These are phyloP conservation scores for Elsinoe fawcettii DNA, from an alignment of 2,329 filamentous ascomycete genomes.

Conservation along the genomic window DNA sequence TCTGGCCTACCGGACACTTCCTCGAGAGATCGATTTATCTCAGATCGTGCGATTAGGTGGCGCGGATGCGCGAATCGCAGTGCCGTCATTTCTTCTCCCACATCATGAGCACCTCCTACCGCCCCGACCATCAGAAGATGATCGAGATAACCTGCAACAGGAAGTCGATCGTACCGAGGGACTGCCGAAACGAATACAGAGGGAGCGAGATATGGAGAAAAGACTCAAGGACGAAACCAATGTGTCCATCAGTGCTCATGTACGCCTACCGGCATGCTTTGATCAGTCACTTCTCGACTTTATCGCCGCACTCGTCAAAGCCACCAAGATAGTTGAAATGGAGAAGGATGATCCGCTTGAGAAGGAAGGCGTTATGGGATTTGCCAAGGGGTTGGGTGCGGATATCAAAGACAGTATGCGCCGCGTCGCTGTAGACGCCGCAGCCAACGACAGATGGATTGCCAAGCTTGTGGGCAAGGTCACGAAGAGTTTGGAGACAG, in stretches of 20 bases:
- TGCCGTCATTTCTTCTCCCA: slow-evolving; percentile 45
- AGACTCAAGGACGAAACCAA: slow-evolving; percentile 41
- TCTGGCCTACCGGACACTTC: slow-evolving; percentile 43
- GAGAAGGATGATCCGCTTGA: slow-evolving; percentile 37
- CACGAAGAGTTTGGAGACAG: slow-evolving; percentile 41
- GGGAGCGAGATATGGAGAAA: slow-evolving; percentile 34
- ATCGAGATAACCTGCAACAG: slow-evolving; percentile 29
- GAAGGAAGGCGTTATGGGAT: slow-evolving; percentile 24
- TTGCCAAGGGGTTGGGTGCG: slow-evolving; percentile 24
- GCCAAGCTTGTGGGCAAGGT: slow-evolving; percentile 47
- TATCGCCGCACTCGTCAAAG: slow-evolving; percentile 48
- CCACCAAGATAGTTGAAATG: slow-evolving; percentile 49
- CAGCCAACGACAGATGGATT: slow-evolving; percentile 48
- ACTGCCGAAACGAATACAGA: slow-evolving; percentile 37
- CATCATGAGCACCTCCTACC: slow-evolving; percentile 50
- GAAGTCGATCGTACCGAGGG: slow-evolving; percentile 38
- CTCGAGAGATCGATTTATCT: slow-evolving; percentile 36
- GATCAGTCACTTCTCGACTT: slow-evolving; percentile 48
- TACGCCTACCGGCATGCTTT: slow-evolving; percentile 42
- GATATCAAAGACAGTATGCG: slow-evolving; percentile 25
- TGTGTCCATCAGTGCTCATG: slow-evolving; percentile 43
- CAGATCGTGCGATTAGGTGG: slow-evolving; percentile 46
- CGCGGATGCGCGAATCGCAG: slow-evolving; percentile 41
- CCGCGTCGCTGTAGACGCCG: slow-evolving; percentile 18
- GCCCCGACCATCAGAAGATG: slow-evolving; percentile 29